Base-by-base conservation (phyloP, 2,329 filamentous ascomycete genomes). In the Stachybotrys chartarum region DNA sequence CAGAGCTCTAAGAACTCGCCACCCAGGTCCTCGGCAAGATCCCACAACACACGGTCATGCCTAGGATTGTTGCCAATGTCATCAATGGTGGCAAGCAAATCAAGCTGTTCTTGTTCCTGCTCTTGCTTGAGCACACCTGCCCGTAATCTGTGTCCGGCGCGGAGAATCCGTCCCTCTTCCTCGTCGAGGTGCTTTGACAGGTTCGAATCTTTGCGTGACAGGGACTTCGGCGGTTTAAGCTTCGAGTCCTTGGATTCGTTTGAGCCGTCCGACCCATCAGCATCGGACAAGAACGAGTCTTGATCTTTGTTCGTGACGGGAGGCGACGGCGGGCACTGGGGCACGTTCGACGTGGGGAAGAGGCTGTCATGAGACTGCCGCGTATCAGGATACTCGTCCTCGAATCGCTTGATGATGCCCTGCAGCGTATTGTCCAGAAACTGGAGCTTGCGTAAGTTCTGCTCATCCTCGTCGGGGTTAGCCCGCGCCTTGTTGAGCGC, bases 351-450 rank as follows among this genome's bases (percentile, higher is more conserved):
- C 17, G 52, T n/a, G 3, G 45, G 12, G 11, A 31, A 14, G 16
- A 45, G 48, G 1, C 48, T 55, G 11, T 55, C 18, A 7, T 42
- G 51, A 10, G 61, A 50, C 64, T 64, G 76, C 42, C 90, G 85
- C 1, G 90, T 95, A 67, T 97, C 93, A 0, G 94, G 94, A 64
- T 91, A 97, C 70, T 97, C 93, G 68, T 96, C 89, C 70, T 97
- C 94, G 68, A 97, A 99, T 31, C 94, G 88, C 68, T 90, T 86
- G 66, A 97, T 97, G 74, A 97, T 97, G 61, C 88, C 87, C 64
- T 91, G 82, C 10, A 99, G 79, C 0, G 94, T 97, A 58, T 88
- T 79, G 64, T 97, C 91, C 32, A 99, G 82, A 80, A 96, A 96
- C 48, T 87, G 78, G 18, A 97, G 81, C 84, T 79, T 82, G 85